A percentile compares a stretch with the other conserved stretches of the same genome.
Evolutionary conservation across 805 yeast species (phyloP).

Genomic region (Candida awuae): DNA sequence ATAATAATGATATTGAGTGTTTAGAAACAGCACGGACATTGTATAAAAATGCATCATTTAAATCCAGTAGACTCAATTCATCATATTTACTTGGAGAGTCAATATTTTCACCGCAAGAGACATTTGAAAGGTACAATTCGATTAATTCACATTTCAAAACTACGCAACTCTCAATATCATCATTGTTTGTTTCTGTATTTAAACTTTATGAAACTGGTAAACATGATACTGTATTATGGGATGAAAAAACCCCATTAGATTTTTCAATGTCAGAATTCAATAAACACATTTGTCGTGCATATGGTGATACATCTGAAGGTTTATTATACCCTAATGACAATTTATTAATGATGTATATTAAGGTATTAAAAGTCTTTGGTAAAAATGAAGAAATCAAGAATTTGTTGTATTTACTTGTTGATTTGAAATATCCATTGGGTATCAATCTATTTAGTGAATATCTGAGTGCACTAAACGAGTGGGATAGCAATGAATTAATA

Average conservation of each 20-base stretch:
- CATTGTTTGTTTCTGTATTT: constrained; percentile 44
- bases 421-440: constrained; percentile 26
- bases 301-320: constrained; percentile 24
- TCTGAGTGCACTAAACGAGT: constrained; percentile 13
- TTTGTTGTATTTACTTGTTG: constrained; percentile 49
- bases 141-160: constrained; percentile 14
- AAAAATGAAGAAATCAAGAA: constrained; percentile 42
- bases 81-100: constrained; percentile 30
- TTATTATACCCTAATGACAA: constrained; percentile 37
- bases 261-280: constrained; percentile 53
- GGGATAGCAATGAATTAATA: constrained; percentile 19
- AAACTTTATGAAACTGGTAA: constrained; percentile 16
- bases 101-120: constrained; percentile 23
- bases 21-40: constrained; percentile 22
- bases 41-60: constrained; percentile 11
- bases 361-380: constrained; percentile 38
- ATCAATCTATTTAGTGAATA: constrained; percentile 17
- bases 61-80: constrained; percentile 20
- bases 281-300: constrained; percentile 30
- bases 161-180: constrained; percentile 28
- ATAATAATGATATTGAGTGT: constrained; percentile 11
- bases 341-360: constrained; percentile 47
- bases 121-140: constrained; percentile 24
- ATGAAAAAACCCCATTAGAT: constrained; percentile 45
- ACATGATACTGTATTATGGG: constrained; percentile 34